These are phyloP conservation scores for Wickerhamomyces sydowiorum DNA, from an alignment of 805 yeast genomes.

Conservation along the genomic window DNA sequence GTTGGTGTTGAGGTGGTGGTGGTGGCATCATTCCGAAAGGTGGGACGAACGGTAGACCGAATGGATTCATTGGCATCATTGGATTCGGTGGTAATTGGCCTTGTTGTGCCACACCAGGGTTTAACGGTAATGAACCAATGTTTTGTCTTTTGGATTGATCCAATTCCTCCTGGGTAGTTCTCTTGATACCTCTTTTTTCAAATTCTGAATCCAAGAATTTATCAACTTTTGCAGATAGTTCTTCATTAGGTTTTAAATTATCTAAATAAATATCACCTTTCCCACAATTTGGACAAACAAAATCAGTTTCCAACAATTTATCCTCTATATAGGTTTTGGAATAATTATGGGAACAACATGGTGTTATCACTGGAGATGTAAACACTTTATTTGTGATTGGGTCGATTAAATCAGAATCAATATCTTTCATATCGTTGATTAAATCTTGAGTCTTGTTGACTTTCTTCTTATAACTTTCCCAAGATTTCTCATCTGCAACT, in stretches of 20 bases:
- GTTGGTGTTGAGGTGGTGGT: slow-evolving; percentile 6
- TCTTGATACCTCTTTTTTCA: slow-evolving; percentile 25
- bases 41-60: slow-evolving; percentile 15
- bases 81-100: slow-evolving; percentile 1
- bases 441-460: slow-evolving; percentile 16
- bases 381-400: slow-evolving; percentile 65
- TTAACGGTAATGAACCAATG: slow-evolving; percentile 5
- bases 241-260: slow-evolving; percentile 55
- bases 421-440: slow-evolving; percentile 23
- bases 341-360: slow-evolving; percentile 63
- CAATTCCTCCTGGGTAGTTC: slow-evolving; percentile 10
- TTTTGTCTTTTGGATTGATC: slow-evolving; percentile 10
- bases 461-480: slow-evolving; percentile 82
- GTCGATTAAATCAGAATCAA: slow-evolving; percentile 59
- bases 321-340: slow-evolving; percentile 62
- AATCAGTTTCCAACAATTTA: slow-evolving; percentile 71
- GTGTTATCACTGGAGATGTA: slow-evolving; percentile 71
- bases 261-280: slow-evolving; percentile 73
- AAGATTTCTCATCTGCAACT: slow-evolving; percentile 87
- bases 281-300: slow-evolving; percentile 85
- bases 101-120: slow-evolving; percentile 2
- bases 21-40: slow-evolving; percentile 30
- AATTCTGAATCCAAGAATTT: slow-evolving; percentile 38
- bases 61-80: slow-evolving; percentile 15
- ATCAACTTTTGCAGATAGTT: slow-evolving; percentile 48